Evolutionary conservation across 1,284 basidiomycete genomes (phyloP).

Genomic region (Schizopora paradoxa): DNA sequence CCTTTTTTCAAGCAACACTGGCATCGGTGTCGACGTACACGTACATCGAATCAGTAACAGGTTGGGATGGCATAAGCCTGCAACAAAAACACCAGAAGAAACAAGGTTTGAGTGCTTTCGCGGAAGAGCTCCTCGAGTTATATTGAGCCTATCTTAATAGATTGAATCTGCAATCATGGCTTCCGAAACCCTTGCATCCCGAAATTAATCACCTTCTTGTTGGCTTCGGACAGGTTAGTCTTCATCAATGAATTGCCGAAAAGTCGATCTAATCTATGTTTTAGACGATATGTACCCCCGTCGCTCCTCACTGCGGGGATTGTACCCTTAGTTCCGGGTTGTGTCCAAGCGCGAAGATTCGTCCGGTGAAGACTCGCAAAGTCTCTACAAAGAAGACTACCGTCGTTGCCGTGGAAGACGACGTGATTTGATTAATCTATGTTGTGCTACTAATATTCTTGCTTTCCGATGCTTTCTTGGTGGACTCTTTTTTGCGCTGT

Average conservation of each 20-base stretch:
- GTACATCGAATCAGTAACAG: constrained; percentile 94
- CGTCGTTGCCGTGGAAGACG: too few relatives aligned
- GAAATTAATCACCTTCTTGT: constrained; percentile 88
- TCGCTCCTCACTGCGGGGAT: constrained; percentile 78
- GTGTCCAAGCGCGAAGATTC: constrained; percentile 53
- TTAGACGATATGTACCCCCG: constrained; percentile 76
- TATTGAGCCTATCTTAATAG: too few relatives aligned
- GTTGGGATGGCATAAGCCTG: constrained; percentile 83
- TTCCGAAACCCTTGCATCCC: constrained; percentile 72
- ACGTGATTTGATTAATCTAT: too few relatives aligned
- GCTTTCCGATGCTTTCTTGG: too few relatives aligned
- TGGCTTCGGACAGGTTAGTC: constrained; percentile 82
- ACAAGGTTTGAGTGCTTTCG: constrained; percentile 53
- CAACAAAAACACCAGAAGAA: constrained; percentile 83
- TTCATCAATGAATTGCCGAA: neutral
- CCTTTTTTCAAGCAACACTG: constrained; percentile 62
- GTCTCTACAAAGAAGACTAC: too few relatives aligned
- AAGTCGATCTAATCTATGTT: constrained; percentile 3
- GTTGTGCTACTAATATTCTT: too few relatives aligned
- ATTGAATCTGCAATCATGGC: constrained; percentile 87
- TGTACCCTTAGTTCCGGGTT: constrained; percentile 58
- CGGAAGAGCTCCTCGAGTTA: neutral
- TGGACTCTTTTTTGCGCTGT: too few relatives aligned
- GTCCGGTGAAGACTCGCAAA: constrained; percentile 24
- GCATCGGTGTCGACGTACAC: constrained; percentile 95